Conservation (phyloP, 1,284 basidiomycete genomes). For the Irpex sp. region DNA sequence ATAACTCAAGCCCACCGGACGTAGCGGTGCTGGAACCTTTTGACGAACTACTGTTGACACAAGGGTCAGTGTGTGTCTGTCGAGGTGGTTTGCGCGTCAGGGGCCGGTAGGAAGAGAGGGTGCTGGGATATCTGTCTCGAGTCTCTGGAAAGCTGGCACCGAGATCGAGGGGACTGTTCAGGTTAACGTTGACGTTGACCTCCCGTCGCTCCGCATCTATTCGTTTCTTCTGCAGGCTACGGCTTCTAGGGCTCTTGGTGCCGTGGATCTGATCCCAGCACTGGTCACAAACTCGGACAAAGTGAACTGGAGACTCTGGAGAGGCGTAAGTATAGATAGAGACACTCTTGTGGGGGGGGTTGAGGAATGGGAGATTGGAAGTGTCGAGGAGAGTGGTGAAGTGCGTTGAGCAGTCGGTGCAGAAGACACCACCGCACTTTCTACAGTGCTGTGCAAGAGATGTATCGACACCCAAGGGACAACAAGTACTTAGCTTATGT, state of each 20-base stretch:
- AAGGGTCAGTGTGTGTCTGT: neutral
- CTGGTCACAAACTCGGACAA: conserved; percentile 63
- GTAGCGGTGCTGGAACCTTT: conserved; percentile 34
- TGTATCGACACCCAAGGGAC: conserved; percentile 21
- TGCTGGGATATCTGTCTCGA: neutral
- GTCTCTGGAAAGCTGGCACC: neutral
- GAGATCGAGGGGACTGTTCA: conserved; percentile 16
- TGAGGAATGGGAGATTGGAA: conserved; percentile 59
- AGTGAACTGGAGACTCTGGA: conserved; percentile 47
- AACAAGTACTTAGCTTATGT: conserved; percentile 4
- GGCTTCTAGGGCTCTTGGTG: conserved; percentile 9
- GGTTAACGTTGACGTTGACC: conserved; percentile 22
- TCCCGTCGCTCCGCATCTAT: conserved; percentile 29
- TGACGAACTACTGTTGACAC: neutral
- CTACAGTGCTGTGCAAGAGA: conserved; percentile 56
- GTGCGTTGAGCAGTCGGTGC: conserved; percentile 51
- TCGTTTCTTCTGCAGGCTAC: conserved; percentile 35
- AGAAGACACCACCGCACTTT: conserved; percentile 74
- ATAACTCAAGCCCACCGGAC: conserved; percentile 50
- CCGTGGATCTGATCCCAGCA: conserved; percentile 71
- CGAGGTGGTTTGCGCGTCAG: no score
- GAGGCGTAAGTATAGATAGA: conserved; percentile 52
- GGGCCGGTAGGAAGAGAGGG: neutral
- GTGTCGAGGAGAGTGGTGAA: conserved; percentile 61
- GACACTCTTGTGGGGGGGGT: conserved; percentile 55